Percentiles rank a stretch among this genome's conserved stretches.
phyloP scores from a whole-genome alignment of 1,139 yeast genomes.

The Yamadazyma dushanensis region DNA sequence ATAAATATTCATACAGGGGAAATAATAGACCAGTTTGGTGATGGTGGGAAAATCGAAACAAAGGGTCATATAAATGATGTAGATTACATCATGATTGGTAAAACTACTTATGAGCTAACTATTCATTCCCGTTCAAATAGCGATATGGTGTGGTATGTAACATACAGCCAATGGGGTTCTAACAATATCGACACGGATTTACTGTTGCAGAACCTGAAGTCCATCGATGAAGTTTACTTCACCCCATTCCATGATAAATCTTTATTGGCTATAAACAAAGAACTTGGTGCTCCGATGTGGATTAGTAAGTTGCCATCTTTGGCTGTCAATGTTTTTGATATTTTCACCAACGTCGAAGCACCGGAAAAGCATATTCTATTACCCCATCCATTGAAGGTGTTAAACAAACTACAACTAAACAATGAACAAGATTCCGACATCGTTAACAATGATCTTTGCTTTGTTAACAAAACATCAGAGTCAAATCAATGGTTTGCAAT shows the following conservation, averaged over 20 bases:
- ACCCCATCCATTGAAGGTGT: conserved; percentile 63
- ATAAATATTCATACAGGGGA: conserved; percentile 78
- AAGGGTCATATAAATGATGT: conserved; percentile 9
- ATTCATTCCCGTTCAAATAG: conserved; percentile 56
- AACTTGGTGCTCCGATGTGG: conserved; percentile 77
- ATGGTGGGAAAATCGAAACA: conserved; percentile 4
- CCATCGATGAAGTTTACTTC: conserved; percentile 72
- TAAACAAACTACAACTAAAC: conserved; percentile 34
- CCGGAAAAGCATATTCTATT: conserved; percentile 45
- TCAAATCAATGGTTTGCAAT: conserved; percentile 83
- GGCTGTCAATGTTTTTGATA: conserved; percentile 73
- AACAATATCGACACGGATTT: conserved; percentile 80
- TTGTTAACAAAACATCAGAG: conserved; percentile 61
- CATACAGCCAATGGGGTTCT: conserved; percentile 91
- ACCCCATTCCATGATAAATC: conserved; percentile 83
- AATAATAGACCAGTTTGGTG: conserved; percentile 70
- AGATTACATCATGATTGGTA: conserved; percentile 48
- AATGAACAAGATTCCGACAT: conserved; percentile 17
- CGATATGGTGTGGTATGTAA: conserved; percentile 78
- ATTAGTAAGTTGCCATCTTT: conserved; percentile 64
- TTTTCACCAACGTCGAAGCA: conserved; percentile 39
- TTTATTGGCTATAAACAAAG: conserved; percentile 63
- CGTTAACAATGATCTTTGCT: conserved; percentile 46
- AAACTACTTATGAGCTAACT: conserved; percentile 47
- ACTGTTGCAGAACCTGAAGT: conserved; percentile 47